Evolutionary conservation across 805 yeast genomes (phyloP).

Genomic region (Candida vaughaniae): DNA sequence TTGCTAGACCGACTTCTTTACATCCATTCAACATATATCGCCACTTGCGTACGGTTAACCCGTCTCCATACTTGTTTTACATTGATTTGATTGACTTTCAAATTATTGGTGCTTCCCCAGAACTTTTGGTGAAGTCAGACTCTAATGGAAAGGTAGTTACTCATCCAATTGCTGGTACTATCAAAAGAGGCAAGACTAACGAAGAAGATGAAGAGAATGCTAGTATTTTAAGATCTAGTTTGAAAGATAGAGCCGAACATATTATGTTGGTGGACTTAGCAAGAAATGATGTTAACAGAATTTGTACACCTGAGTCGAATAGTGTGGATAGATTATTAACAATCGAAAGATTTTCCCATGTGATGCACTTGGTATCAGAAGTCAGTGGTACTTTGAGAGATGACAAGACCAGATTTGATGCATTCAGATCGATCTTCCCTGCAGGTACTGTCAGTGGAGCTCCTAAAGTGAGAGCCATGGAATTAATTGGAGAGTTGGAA

Average conservation of each 20-base stretch:
- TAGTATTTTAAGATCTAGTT: slow-evolving; percentile 63
- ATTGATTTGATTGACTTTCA: slow-evolving; percentile 91
- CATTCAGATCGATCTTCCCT: slow-evolving; percentile 96
- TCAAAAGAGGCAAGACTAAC: slow-evolving; percentile 81
- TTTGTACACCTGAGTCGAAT: slow-evolving; percentile 85
- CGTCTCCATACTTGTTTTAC: slow-evolving; percentile 95
- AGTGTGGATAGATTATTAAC: slow-evolving; percentile 85
- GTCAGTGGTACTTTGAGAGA: slow-evolving; percentile 87
- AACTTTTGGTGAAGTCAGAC: slow-evolving; percentile 82
- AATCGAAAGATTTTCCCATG: slow-evolving; percentile 93
- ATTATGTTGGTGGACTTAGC: slow-evolving; percentile 98
- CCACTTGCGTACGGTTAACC: slow-evolving; percentile 92
- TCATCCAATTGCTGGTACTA: slow-evolving; percentile 98
- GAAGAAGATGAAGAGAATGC: slow-evolving; percentile 92
- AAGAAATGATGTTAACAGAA: slow-evolving; percentile 90
- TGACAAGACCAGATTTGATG: slow-evolving; percentile 90
- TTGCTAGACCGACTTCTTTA: slow-evolving; percentile 88
- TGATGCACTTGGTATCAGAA: slow-evolving; percentile 93
- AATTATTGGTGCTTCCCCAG: slow-evolving; percentile 97
- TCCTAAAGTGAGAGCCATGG: slow-evolving; percentile 97
- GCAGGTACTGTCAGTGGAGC: slow-evolving; percentile 99
- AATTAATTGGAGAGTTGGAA: slow-evolving; percentile 84
- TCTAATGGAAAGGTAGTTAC: slow-evolving; percentile 71
- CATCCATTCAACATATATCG: slow-evolving; percentile 97
- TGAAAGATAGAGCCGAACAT: slow-evolving; percentile 96